Percentiles rank a stretch among this genome's conserved stretches.
phyloP scores from a whole-genome alignment of 495 filamentous ascomycete genomes.

The Pyrenula aspistea region DNA sequence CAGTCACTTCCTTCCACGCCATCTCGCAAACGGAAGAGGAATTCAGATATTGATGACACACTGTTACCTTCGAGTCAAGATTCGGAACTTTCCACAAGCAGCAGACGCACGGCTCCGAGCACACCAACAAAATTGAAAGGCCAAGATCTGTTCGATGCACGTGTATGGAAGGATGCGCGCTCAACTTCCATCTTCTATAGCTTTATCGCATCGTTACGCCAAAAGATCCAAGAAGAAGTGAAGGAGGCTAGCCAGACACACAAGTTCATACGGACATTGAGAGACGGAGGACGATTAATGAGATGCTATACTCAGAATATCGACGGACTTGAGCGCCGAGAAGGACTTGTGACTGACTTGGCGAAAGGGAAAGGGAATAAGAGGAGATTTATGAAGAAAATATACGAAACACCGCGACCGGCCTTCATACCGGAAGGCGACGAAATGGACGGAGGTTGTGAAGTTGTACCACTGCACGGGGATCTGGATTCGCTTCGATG shows the following conservation, averaged over 20 bases:
- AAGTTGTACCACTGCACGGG: slow-evolving; percentile 58
- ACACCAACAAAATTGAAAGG: slow-evolving; percentile 48
- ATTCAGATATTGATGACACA: neutral
- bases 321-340: slow-evolving; percentile 53
- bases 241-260: slow-evolving; percentile 47
- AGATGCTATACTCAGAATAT: slow-evolving; percentile 65
- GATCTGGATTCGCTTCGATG: slow-evolving; percentile 48
- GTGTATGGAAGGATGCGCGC: slow-evolving; percentile 49
- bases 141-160: slow-evolving; percentile 52
- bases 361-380: slow-evolving; percentile 42
- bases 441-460: slow-evolving; percentile 27
- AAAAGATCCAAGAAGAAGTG: slow-evolving; percentile 36
- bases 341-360: slow-evolving; percentile 40
- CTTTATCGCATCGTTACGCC: slow-evolving; percentile 49
- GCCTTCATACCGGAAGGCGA: slow-evolving; percentile 6
- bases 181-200: slow-evolving; percentile 56
- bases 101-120: neutral
- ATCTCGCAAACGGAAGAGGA: neutral
- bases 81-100: neutral
- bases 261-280: slow-evolving; percentile 47
- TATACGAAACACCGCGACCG: slow-evolving; percentile 5
- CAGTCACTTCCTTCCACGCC: neutral
- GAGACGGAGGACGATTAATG: slow-evolving; percentile 49
- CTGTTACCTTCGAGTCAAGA: neutral
- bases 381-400: slow-evolving; percentile 17